Base-by-base conservation (phyloP, 1,284 basidiomycete genomes). In the Butyriboletus appendiculatus region DNA sequence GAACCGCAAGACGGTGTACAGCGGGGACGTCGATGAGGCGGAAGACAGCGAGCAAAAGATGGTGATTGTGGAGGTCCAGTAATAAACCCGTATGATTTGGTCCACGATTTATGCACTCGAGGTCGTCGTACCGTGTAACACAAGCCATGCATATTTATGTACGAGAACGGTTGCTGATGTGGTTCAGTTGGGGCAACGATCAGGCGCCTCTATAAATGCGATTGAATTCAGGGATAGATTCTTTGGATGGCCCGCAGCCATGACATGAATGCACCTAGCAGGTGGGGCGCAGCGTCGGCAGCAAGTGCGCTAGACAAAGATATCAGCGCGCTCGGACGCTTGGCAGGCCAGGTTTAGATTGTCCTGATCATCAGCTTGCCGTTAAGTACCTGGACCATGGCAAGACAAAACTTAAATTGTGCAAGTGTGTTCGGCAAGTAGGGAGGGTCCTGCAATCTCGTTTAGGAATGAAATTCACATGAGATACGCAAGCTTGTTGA, bases 1-100 rank as follows among this genome's bases (percentile, higher is more conserved):
- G 24, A 70, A 81, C 56, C 78, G 85, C 22, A 75, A 71, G 20
- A 72, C 81, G 18, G 73, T 84, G 45, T 75, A 73, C n/a, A n/a
- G n/a, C n/a, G n/a, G n/a, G n/a, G n/a, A n/a, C n/a, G n/a, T n/a
- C n/a, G n/a, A n/a, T n/a, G n/a, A n/a, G n/a, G n/a, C n/a, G n/a
- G n/a, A n/a, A n/a, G n/a, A n/a, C n/a, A n/a, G n/a, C n/a, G n/a
- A n/a, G n/a, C n/a, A n/a, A n/a, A n/a, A n/a, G n/a, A n/a, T n/a
- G n/a, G n/a, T n/a, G n/a, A n/a, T n/a, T n/a, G n/a, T n/a, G n/a
- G n/a, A 20, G 48, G 28, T 11, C 12, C 7, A 20, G n/a, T 7
- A 12, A 5, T 28, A 24, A 37, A 28, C 28, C 14, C 9, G 1
- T 20, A 16, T 30, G 5, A 50, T n/a, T 5, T 20, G 41, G n/a